These are phyloP conservation scores for Bruguiera sexangula DNA, from an alignment of 345 rosid species.

Conservation along the genomic window DNA sequence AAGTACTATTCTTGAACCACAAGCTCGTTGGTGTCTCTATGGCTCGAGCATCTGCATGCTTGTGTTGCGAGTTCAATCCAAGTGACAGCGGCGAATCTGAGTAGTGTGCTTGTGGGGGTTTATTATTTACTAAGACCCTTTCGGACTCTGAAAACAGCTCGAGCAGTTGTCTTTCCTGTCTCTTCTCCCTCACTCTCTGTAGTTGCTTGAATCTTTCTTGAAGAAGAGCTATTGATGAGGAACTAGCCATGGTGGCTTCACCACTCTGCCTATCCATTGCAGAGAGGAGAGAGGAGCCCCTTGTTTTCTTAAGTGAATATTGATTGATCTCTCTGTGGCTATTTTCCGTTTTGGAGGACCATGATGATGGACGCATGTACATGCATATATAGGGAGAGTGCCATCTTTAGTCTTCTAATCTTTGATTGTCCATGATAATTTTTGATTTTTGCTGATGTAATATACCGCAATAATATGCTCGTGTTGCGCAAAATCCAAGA, in stretches of 20 bases:
- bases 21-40: slow-evolving; percentile 21
- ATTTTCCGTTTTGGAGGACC: not conserved
- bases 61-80: slow-evolving; percentile 33
- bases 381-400: not conserved
- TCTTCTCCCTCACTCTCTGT: slow-evolving; percentile 58
- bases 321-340: not conserved
- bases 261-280: slow-evolving; percentile 50
- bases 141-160: slow-evolving; percentile 32
- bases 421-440: too few relatives aligned
- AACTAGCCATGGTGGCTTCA: slow-evolving; percentile 37
- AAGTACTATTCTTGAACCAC: slow-evolving; percentile 27
- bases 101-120: slow-evolving; percentile 10
- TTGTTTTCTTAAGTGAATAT: not conserved
- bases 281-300: not conserved
- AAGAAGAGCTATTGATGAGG: slow-evolving; percentile 62
- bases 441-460: slow-evolving; percentile 29
- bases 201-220: slow-evolving; percentile 72
- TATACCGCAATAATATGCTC: slow-evolving; percentile 33
- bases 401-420: not conserved
- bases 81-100: slow-evolving; percentile 45
- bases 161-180: slow-evolving; percentile 55
- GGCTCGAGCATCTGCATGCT: slow-evolving; percentile 18
- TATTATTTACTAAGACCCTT: slow-evolving; percentile 15
- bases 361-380: slow-evolving; percentile 23
- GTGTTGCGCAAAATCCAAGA: slow-evolving; percentile 38